Percentiles rank a stretch among this genome's conserved stretches.
These are phyloP conservation scores for Marasmius oreades DNA, from an alignment of 1,284 basidiomycete genomes.

Conservation along the genomic window DNA sequence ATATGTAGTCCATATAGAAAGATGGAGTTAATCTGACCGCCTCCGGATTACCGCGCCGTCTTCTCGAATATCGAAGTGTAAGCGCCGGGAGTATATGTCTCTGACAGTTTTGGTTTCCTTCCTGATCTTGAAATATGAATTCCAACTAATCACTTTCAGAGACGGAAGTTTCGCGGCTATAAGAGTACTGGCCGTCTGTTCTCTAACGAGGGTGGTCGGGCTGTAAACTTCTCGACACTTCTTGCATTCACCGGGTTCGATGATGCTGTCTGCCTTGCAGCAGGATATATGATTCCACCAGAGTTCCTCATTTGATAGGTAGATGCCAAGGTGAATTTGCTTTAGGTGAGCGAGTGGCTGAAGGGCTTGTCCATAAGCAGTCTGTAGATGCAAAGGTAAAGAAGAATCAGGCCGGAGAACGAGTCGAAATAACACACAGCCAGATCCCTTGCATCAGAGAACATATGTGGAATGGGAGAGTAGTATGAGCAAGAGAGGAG, in stretches of 20 bases:
- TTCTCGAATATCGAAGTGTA: neutral
- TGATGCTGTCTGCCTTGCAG: conserved; percentile 26
- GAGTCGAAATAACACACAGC: conserved; percentile 38
- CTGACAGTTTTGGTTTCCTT: neutral
- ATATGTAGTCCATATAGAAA: neutral
- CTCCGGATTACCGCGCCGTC: neutral
- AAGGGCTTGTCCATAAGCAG: conserved; percentile 32
- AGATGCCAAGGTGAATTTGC: conserved; percentile 55
- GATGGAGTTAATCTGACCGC: neutral
- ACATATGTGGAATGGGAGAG: conserved; percentile 57
- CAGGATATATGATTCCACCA: conserved; percentile 36
- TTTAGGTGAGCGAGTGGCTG: conserved; percentile 41
- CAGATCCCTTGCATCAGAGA: conserved; percentile 35
- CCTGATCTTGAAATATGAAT: conserved; percentile 42
- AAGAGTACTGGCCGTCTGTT: conserved; percentile 41
- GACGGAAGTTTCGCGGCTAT: conserved; percentile 41
- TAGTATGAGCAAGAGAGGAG: conserved; percentile 51
- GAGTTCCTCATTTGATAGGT: conserved; percentile 46
- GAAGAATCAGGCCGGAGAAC: neutral
- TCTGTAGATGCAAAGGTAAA: conserved; percentile 19
- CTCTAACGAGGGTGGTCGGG: conserved; percentile 32
- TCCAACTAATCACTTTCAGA: conserved; percentile 48
- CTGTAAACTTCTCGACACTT: conserved; percentile 27
- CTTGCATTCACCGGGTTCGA: conserved; percentile 30
- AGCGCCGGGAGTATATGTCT: conserved; percentile 1